Conservation (phyloP, 179 eudicot genomes). For the Silene noctiflora region DNA sequence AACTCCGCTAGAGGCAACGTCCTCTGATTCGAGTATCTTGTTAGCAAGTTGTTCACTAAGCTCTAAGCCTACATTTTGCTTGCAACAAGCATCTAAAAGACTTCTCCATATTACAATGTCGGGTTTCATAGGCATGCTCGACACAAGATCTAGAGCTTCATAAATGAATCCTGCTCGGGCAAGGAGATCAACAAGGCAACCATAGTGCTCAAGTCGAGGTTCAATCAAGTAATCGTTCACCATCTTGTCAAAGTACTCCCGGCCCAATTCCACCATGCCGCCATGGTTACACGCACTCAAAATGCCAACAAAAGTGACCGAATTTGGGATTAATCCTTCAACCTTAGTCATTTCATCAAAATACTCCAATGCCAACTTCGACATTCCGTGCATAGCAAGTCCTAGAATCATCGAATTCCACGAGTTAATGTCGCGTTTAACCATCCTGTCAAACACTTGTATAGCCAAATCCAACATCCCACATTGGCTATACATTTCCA, state of each 20-base stretch:
- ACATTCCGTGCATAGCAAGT: conserved; percentile 62
- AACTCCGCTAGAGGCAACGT: conserved; percentile 45
- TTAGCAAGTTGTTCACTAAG: conserved; percentile 57
- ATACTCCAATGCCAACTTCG: conserved; percentile 38
- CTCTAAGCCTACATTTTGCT: conserved; percentile 44
- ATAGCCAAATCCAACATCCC: conserved; percentile 53
- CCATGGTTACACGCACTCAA: conserved; percentile 74
- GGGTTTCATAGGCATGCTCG: conserved; percentile 74
- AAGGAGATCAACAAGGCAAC: conserved; percentile 77
- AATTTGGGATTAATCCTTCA: conserved; percentile 51
- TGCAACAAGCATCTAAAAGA: conserved; percentile 75
- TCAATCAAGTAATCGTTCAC: conserved; percentile 45
- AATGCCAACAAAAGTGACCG: conserved; percentile 70
- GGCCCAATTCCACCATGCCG: conserved; percentile 62
- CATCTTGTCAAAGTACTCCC: conserved; percentile 53
- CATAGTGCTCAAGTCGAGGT: conserved; percentile 82
- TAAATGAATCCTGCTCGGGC: conserved; percentile 66
- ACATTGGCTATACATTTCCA: conserved; percentile 81
- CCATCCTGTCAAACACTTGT: conserved; percentile 58
- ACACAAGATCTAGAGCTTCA: conserved; percentile 54
- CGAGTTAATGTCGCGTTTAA: conserved; percentile 50
- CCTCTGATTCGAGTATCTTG: conserved; percentile 50
- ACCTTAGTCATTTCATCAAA: conserved; percentile 47
- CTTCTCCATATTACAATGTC: conserved; percentile 81
- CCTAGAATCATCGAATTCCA: conserved; percentile 82